phyloP scores from a whole-genome alignment of 495 filamentous ascomycete genomes.

The Tuber melanosporum region DNA sequence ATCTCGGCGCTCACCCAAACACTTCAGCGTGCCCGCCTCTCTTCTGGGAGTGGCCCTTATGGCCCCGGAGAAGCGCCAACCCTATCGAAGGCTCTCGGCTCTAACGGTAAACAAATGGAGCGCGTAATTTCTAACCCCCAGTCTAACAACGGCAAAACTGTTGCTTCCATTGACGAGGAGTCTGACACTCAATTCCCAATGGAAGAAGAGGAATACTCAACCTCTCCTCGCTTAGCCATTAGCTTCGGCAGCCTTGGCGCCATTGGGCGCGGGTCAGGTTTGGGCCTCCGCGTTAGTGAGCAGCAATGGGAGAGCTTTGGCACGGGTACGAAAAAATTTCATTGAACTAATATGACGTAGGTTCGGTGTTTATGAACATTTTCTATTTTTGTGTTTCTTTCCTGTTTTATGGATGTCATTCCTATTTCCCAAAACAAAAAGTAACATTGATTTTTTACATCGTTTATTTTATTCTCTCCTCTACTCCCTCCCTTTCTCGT shows the following conservation, averaged over 20 bases:
- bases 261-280: constrained; percentile 28
- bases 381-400: not conserved
- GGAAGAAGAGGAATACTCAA: constrained; percentile 38
- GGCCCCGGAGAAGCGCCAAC: constrained; percentile 19
- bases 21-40: constrained; percentile 46
- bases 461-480: not conserved
- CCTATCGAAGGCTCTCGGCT: constrained; percentile 24
- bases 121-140: constrained; percentile 43
- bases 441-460: constrained; percentile 1
- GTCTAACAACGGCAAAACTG: constrained; percentile 37
- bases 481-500: not conserved
- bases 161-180: constrained; percentile 42
- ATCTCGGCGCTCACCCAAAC: constrained; percentile 45
- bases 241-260: constrained; percentile 27
- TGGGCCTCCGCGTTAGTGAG: constrained; percentile 35
- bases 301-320: constrained; percentile 33
- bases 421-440: not conserved
- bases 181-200: constrained; percentile 40
- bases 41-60: constrained; percentile 32
- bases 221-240: constrained; percentile 21
- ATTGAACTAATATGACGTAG: not conserved
- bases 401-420: not conserved
- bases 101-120: constrained; percentile 37
- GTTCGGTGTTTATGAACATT: not conserved
- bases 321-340: not conserved